Conservation (phyloP, 2,329 filamentous ascomycete genomes). For the Trichoderma sp. region DNA sequence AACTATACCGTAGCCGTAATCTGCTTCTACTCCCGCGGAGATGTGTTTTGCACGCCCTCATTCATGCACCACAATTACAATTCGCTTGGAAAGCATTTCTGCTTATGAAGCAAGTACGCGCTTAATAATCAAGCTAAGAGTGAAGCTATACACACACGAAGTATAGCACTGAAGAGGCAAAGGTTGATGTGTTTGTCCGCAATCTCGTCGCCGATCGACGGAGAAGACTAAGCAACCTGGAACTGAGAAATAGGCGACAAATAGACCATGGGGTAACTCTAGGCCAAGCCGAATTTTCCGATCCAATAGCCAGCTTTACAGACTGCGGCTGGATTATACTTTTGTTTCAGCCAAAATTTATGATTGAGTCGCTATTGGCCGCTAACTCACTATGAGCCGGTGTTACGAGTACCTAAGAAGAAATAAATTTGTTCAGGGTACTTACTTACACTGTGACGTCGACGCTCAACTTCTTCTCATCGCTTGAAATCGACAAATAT, state of each 20-base stretch:
- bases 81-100: background rate
- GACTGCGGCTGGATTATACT: background rate
- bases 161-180: background rate
- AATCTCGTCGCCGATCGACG: background rate
- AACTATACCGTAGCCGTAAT: background rate
- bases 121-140: background rate
- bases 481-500: background rate
- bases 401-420: background rate
- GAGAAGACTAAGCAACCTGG: background rate
- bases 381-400: background rate
- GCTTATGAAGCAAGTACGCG: background rate
- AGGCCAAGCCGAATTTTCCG: background rate
- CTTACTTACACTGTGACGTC: background rate
- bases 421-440: background rate
- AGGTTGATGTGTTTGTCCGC: background rate
- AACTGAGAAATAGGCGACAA: background rate
- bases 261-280: background rate
- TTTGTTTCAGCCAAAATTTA: background rate
- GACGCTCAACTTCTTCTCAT: background rate
- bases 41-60: background rate
- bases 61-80: background rate
- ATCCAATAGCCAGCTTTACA: background rate
- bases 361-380: background rate
- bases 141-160: constrained; percentile 5
- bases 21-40: background rate